Base-by-base conservation (phyloP, 2,329 filamentous ascomycete genomes). In the Orbilia ellipsospora region DNA sequence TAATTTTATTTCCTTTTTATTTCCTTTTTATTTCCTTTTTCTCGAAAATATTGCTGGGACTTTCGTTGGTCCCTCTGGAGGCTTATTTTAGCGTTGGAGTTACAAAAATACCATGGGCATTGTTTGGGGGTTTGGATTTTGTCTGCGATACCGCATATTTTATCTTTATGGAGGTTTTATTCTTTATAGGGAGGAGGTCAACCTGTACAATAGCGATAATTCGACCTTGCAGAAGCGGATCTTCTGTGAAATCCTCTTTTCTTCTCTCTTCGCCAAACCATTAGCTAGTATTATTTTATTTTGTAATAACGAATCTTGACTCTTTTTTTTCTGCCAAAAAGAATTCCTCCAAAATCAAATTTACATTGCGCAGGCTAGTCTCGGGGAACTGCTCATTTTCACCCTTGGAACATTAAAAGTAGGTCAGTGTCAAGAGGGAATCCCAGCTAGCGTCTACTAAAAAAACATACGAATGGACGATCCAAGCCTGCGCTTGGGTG, bases 21-120 rank as follows among this genome's bases (percentile, higher is more conserved):
- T 36, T 8, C 40, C 50, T 50, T 23, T 48, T 23, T 72, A 44
- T 45, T 20, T 36, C 7, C 40, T 56, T 50, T 23, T 48, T 54
- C n/a, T 50, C 15, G 12, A 10, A 61, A 28, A 23, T 52, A 7
- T 20, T 52, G 31, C 31, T 36, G 31, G 31, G 31, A 10, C 20
- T 20, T 52, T 20, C 8, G 26, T 52, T n/a, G 48, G 20, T 40
- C 45, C 48, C 50, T 56, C 31, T 42, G 67, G 67, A 72, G 67
- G 40, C 26, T 48, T 69, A 42, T 31, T 36, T 69, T 69, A 74
- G 70, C 64, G 64, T 69, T 54, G 72, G 72, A 75, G 72, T 75
- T 75, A 52, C 64, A 69, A 36, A 68, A 75, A 75, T 75, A 75
- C 72, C 72, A 68, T 56, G 70, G 72, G 69, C 62, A 62, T 74